phyloP scores from a whole-genome alignment of 2,329 filamentous ascomycete species.

The Didymella pinodella region DNA sequence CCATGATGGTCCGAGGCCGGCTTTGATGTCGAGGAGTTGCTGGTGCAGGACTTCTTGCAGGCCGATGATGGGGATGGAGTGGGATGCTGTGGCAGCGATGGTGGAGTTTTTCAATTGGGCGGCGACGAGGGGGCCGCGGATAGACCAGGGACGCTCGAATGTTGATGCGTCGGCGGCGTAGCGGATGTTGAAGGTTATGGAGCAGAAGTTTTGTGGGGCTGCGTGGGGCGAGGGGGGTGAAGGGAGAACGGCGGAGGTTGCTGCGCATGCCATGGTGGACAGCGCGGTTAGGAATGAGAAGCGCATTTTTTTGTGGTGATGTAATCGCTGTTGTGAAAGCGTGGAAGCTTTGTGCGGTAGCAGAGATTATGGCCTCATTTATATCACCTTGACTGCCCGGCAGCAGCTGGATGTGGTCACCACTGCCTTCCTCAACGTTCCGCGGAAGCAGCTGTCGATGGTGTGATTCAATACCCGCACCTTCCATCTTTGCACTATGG shows the following conservation, averaged over 20 bases:
- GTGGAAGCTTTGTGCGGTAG: neutral
- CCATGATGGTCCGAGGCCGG: slow-evolving; percentile 60
- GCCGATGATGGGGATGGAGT: slow-evolving; percentile 65
- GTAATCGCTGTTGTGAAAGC: neutral
- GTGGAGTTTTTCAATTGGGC: slow-evolving; percentile 61
- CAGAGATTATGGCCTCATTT: neutral
- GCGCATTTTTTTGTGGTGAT: neutral
- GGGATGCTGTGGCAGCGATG: slow-evolving; percentile 57
- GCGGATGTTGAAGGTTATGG: slow-evolving; percentile 69
- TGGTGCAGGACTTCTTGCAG: slow-evolving; percentile 71
- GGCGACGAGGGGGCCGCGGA: slow-evolving; percentile 62
- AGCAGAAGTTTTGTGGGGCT: slow-evolving; percentile 43
- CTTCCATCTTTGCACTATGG: neutral
- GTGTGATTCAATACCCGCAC: neutral
- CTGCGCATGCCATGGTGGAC: neutral
- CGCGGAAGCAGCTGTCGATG: neutral
- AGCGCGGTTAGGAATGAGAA: slow-evolving; percentile 3
- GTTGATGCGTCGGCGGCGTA: slow-evolving; percentile 61
- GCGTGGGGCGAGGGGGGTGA: neutral
- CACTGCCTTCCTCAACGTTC: neutral
- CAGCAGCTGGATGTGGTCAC: neutral
- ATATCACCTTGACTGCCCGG: neutral
- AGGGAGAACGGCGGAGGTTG: neutral
- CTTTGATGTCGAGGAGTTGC: slow-evolving; percentile 67
- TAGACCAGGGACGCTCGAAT: slow-evolving; percentile 66